Evolutionary conservation across 495 filamentous ascomycete species (phyloP), one percentile per base, ranked within the genome.

Genomic region (Daldinia childiae): DNA sequence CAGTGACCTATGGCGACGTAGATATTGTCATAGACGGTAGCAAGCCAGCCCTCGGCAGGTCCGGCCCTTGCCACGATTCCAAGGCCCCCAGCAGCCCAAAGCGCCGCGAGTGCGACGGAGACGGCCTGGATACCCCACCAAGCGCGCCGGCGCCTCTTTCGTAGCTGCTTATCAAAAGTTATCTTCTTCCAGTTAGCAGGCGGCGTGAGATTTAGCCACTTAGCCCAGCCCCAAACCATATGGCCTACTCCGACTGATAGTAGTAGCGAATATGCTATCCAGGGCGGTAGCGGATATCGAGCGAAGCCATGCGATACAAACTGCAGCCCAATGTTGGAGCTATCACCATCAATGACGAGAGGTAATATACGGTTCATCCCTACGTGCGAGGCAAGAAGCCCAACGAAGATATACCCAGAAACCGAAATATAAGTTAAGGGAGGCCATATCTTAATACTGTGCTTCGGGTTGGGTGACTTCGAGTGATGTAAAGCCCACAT

Each of bases 281-380:
- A 90, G 58, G 87, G 88, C n/a, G 92, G 80, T 14, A 86, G 61
- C 6, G 88, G 86, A 77, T 88, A 87, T 30, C 87, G 85, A 41
- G 88, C 89, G 77, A 97, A 93, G 4, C 93, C 94, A 79, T 97
- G 93, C n/a, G 89, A 89, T 0, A 97, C 87, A 78, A 90, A 98
- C 21, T 88, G 89, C 29, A 98, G 80, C 1, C 91, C 91, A 29
- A 97, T 88, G 43, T 94, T 88, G 12, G 91, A 90, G 69, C 90
- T 94, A 38, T 93, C 93, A 0, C 94, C 94, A 36, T 97, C 92
- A 15, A 94, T 85, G 34, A 86, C 80, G 41, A 91, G 72, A 4
- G 94, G 94, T 19, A 94, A 80, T 0, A 85, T 80, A 12, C 94
- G 86, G 73, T 93, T 92, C 61, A 95, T 83, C 26, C 87, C 85